Evolutionary conservation across 495 filamentous ascomycete species (phyloP).

Genomic region (Daldinia childiae): DNA sequence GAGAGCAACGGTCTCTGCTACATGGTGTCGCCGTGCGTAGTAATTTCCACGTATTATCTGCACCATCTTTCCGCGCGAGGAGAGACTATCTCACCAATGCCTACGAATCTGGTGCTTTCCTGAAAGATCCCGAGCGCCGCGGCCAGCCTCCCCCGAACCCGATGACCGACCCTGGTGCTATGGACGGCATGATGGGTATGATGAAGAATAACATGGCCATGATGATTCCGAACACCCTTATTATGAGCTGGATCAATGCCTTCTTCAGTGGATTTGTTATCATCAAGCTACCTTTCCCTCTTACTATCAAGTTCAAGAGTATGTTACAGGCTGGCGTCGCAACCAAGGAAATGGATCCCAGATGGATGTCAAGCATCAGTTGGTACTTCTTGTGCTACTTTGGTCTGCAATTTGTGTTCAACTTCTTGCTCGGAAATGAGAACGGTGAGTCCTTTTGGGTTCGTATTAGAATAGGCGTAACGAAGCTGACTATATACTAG

Average conservation of each 20-base stretch:
- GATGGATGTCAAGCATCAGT: conserved; percentile 97
- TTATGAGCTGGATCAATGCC: conserved; percentile 99
- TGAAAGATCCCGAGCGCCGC: conserved; percentile 86
- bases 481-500: conserved; percentile 55
- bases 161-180: conserved; percentile 94
- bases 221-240: conserved; percentile 98
- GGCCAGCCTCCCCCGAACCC: conserved; percentile 92
- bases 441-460: conserved; percentile 71
- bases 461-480: background rate
- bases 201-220: conserved; percentile 99
- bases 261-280: conserved; percentile 99
- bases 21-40: conserved; percentile 86
- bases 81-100: conserved; percentile 81
- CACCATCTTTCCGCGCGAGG: conserved; percentile 76
- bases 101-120: conserved; percentile 83
- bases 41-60: conserved; percentile 78
- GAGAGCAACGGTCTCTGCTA: conserved; percentile 86
- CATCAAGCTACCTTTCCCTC: conserved; percentile 97
- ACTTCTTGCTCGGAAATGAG: conserved; percentile 93
- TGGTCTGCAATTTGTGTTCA: conserved; percentile 96
- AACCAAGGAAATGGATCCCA: conserved; percentile 93
- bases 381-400: conserved; percentile 99
- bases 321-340: conserved; percentile 98
- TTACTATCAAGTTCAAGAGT: conserved; percentile 98
- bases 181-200: conserved; percentile 99